Conservation (phyloP, 768 basidiomycete species). For the Chalciporus chontae region DNA sequence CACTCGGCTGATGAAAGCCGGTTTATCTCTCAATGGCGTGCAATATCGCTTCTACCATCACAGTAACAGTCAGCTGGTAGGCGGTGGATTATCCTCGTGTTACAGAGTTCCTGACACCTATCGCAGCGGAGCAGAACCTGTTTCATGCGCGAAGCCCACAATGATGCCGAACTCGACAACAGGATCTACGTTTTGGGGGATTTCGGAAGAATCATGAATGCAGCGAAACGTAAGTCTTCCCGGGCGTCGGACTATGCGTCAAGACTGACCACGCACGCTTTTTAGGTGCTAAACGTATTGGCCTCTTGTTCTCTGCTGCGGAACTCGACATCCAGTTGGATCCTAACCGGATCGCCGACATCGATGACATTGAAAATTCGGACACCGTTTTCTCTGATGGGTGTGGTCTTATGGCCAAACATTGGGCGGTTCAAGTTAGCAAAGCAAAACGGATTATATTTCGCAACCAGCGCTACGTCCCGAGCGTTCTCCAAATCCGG, state of each 20-base stretch:
- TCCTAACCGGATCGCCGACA: constrained; percentile 48
- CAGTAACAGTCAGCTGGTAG: constrained; percentile 66
- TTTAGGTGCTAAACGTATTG: constrained; percentile 66
- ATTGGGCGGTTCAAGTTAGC: constrained; percentile 50
- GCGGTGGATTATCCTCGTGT: neutral
- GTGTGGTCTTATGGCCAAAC: constrained; percentile 58
- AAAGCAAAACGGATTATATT: constrained; percentile 54
- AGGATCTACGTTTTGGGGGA: constrained; percentile 57
- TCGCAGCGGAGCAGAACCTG: constrained; percentile 59
- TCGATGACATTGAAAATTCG: constrained; percentile 52
- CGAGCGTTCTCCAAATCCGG: constrained; percentile 63
- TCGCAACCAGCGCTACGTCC: constrained; percentile 53
- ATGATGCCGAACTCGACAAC: constrained; percentile 54
- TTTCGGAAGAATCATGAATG: constrained; percentile 57
- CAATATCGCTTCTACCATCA: constrained; percentile 72
- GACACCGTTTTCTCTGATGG: constrained; percentile 67
- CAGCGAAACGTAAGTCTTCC: constrained; percentile 50
- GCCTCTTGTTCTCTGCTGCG: constrained; percentile 62
- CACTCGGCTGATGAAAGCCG: constrained; percentile 48
- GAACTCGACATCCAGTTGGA: constrained; percentile 55
- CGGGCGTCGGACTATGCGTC: neutral
- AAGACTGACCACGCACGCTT: neutral
- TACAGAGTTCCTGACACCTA: neutral
- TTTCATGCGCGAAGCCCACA: constrained; percentile 52
- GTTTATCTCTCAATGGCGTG: constrained; percentile 52